Evolutionary conservation across 2,329 filamentous ascomycete genomes (phyloP).

Genomic region (Triangularia verruculosa): DNA sequence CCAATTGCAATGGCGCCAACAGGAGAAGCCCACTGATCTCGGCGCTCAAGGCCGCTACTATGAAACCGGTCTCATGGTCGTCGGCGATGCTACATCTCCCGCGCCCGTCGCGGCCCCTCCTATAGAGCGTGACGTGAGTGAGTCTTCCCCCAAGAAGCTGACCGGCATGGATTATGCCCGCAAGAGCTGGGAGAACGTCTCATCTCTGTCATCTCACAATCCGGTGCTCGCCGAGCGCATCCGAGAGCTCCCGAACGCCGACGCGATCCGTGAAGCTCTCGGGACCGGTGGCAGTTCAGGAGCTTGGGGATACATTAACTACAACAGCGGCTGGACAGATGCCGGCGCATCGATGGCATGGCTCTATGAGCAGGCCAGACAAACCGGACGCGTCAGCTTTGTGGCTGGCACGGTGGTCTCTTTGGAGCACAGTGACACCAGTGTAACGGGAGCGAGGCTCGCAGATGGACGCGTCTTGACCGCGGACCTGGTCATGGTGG

Average conservation of each 20-base stretch:
- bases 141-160: constrained; percentile 29
- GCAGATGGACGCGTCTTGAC: constrained; percentile 36
- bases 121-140: not conserved
- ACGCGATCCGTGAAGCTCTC: constrained; percentile 44
- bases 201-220: constrained; percentile 43
- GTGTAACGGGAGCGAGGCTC: constrained; percentile 46
- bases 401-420: constrained; percentile 48
- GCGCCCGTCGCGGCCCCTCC: constrained; percentile 8
- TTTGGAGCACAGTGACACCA: constrained; percentile 40
- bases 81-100: constrained; percentile 42
- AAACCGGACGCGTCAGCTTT: constrained; percentile 55
- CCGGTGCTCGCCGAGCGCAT: constrained; percentile 39
- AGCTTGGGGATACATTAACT: constrained; percentile 71
- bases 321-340: constrained; percentile 75
- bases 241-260: constrained; percentile 42
- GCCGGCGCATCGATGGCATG: constrained; percentile 68
- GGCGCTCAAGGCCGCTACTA: constrained; percentile 66
- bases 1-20: constrained; percentile 65
- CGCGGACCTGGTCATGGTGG: constrained; percentile 70
- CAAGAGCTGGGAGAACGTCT: constrained; percentile 60
- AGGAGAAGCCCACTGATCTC: constrained; percentile 48
- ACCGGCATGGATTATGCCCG: constrained; percentile 57
- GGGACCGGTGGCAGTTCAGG: constrained; percentile 53
- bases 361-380: constrained; percentile 53
- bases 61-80: constrained; percentile 66